phyloP scores from a whole-genome alignment of 139 green algal genomes.

The Auxenochlorella pyrenoidosa region DNA sequence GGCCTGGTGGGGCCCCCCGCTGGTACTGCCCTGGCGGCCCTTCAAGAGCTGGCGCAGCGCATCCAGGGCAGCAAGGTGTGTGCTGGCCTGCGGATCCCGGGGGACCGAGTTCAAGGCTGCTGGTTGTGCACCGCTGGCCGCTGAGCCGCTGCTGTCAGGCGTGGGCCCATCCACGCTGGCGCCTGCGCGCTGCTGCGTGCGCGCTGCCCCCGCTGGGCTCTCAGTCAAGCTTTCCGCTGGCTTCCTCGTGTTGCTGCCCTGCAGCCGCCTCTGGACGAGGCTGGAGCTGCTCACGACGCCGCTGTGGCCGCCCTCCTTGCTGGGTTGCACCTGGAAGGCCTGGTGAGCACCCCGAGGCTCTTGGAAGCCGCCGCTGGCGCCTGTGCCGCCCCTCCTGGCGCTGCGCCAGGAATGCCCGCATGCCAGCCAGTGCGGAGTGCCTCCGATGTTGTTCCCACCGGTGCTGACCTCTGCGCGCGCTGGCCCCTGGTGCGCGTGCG shows the following conservation, averaged over 20 bases:
- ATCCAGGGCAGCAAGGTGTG: not conserved
- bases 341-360: not conserved
- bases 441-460: no score
- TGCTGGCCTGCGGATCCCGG: no score
- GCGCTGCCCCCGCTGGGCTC: no score
- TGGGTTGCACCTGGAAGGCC: not conserved
- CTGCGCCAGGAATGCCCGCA: not conserved
- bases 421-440: not conserved
- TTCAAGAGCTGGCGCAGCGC: conserved; percentile 9
- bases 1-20: conserved; percentile 11
- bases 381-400: no score
- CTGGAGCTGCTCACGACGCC: not conserved
- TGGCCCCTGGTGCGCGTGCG: not conserved
- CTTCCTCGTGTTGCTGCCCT: not conserved
- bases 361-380: no score
- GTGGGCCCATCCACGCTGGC: no score
- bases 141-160: no score
- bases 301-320: not conserved
- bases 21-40: not conserved
- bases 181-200: no score
- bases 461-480: no score
- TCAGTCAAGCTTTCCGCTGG: no score
- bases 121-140: no score
- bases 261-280: conserved; percentile 1
- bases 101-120: no score